Evolutionary conservation across 768 basidiomycete species (phyloP).

Genomic region (Suillus discolor): DNA sequence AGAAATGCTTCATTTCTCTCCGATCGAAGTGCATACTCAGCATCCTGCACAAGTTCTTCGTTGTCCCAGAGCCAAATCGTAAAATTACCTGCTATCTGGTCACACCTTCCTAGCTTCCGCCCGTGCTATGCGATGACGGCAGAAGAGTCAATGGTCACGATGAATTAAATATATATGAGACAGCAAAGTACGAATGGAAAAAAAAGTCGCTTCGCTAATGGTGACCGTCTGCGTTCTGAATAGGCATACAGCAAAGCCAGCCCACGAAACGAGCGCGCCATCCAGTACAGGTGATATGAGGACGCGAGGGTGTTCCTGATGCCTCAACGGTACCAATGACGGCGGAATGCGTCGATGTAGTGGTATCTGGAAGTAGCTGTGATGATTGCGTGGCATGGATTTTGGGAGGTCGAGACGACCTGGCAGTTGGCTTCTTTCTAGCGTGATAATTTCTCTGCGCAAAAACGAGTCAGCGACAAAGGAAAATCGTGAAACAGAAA

Average conservation of each 20-base stretch:
- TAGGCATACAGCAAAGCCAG: background rate
- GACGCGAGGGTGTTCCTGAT: background rate
- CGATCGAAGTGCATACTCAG: no score
- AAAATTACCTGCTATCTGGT: no score
- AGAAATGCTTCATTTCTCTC: slow-evolving; percentile 13
- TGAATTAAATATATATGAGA: no score
- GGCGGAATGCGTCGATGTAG: background rate
- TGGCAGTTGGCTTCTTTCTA: background rate
- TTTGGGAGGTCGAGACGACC: background rate
- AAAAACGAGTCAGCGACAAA: background rate
- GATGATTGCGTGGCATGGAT: background rate
- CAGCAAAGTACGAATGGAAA: no score
- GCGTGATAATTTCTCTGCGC: background rate
- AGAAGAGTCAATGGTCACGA: no score
- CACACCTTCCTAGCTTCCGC: no score
- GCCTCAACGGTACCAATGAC: background rate
- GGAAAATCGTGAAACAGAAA: background rate
- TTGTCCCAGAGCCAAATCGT: no score
- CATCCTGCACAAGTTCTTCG: no score
- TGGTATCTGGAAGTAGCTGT: background rate
- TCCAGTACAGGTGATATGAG: background rate
- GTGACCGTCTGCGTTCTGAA: background rate
- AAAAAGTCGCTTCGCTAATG: background rate
- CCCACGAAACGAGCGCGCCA: background rate
- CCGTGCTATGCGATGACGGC: no score